Percentiles rank a stretch among this genome's conserved stretches.
Conservation (phyloP, 192 early-diverging fungal genomes). For the Spinellus fusiger region DNA sequence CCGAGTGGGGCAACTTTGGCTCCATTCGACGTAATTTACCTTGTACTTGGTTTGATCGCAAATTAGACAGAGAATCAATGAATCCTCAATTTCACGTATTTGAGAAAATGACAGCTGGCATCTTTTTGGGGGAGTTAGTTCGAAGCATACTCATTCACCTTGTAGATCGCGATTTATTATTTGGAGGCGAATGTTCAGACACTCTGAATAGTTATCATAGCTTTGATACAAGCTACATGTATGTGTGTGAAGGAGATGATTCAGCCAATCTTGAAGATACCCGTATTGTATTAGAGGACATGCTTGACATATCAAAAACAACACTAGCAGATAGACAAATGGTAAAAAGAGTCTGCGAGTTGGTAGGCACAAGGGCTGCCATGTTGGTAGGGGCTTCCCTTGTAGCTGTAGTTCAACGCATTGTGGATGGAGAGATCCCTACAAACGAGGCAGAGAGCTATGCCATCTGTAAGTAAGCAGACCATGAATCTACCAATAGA, state of each 20-base stretch:
- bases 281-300: conserved; percentile 63
- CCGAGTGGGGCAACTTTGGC: conserved; percentile 92
- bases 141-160: conserved; percentile 75
- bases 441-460: conserved; percentile 19
- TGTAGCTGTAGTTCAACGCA: conserved; percentile 51
- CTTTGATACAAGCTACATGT: conserved; percentile 75
- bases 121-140: conserved; percentile 85
- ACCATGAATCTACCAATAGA: not conserved
- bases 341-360: conserved; percentile 72
- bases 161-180: conserved; percentile 73
- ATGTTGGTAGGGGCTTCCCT: conserved; percentile 66
- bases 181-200: conserved; percentile 56
- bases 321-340: conserved; percentile 72
- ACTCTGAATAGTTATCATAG: conserved; percentile 57
- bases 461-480: conserved; percentile 25
- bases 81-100: conserved; percentile 79
- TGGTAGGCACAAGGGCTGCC: conserved; percentile 77
- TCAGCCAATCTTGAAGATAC: conserved; percentile 56
- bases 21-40: conserved; percentile 65
- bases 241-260: conserved; percentile 61
- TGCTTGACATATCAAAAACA: conserved; percentile 55
- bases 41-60: conserved; percentile 76
- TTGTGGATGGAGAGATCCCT: conserved; percentile 28
- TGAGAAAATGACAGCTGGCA: conserved; percentile 90
- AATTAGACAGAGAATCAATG: conserved; percentile 72